Evolutionary conservation across 306 rosid species (phyloP).

Genomic region (Cotoneaster glaucophyllus): DNA sequence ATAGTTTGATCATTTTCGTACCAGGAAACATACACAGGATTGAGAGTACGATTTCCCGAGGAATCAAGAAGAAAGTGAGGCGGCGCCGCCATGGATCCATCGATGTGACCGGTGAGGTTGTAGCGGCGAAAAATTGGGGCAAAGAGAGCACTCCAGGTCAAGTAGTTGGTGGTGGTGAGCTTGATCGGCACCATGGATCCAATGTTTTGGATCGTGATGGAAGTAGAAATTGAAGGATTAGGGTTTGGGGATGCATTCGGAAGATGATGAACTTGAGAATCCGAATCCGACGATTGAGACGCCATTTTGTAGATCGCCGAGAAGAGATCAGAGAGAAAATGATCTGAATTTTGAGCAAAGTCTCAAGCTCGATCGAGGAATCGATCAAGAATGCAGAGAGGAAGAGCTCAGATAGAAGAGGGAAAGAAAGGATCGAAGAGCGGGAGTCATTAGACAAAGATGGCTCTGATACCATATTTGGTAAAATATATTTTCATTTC

Average conservation of each 20-base stretch:
- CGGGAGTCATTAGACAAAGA: no score
- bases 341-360: no score
- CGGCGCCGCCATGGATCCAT: neutral
- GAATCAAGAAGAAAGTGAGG: neutral
- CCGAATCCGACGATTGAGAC: neutral
- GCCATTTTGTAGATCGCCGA: fast-evolving
- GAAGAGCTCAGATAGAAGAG: no score
- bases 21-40: neutral
- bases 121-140: neutral
- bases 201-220: neutral
- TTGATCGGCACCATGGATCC: no score
- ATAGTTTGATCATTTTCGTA: no score
- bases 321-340: no score
- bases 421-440: no score
- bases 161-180: neutral
- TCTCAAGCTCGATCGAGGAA: no score
- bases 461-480: no score
- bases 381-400: no score
- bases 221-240: fast-evolving
- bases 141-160: neutral
- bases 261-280: neutral
- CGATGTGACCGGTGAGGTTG: neutral
- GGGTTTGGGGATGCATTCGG: neutral
- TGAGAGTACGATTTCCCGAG: no score
- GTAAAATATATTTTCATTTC: no score